Conservation (phyloP, 148 eudicot species). For the Oxyria digyna region DNA sequence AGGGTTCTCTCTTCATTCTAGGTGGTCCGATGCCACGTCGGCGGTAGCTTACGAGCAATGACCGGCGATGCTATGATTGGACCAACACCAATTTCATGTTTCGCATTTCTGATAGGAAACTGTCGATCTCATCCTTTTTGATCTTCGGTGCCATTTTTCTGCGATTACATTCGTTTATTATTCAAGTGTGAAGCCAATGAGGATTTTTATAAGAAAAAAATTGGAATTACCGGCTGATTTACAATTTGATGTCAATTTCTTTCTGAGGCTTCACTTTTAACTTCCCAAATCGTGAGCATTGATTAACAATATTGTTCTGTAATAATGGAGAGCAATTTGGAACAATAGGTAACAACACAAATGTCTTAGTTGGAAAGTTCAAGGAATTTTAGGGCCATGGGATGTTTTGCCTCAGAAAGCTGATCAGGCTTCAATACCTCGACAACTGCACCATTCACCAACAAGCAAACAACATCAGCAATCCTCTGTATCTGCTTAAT, state of each 20-base stretch:
- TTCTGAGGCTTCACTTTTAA: too few relatives aligned
- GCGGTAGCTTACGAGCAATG: conserved; percentile 43
- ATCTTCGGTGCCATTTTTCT: conserved; percentile 60
- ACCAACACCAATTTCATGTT: conserved; percentile 33
- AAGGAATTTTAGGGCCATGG: conserved; percentile 7
- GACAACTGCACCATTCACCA: conserved; percentile 10
- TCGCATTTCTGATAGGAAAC: conserved; percentile 68
- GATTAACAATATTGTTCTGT: too few relatives aligned
- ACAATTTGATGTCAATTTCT: too few relatives aligned
- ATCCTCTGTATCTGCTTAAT: conserved; percentile 9
- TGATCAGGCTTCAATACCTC: conserved; percentile 9
- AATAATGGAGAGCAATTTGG: too few relatives aligned
- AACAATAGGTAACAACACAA: too few relatives aligned
- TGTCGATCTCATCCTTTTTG: conserved; percentile 29
- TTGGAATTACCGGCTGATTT: not conserved
- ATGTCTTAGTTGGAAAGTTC: not conserved
- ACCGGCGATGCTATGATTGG: conserved; percentile 62
- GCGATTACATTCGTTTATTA: conserved; percentile 59
- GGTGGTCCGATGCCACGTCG: conserved; percentile 73
- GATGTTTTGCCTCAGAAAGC: conserved; percentile 5
- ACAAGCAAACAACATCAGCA: conserved; percentile 7
- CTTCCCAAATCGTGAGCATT: too few relatives aligned
- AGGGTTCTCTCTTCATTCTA: too few relatives aligned
- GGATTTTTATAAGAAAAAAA: conserved; percentile 13
- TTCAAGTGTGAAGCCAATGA: conserved; percentile 23